Conservation (phyloP, 2,329 filamentous ascomycete genomes). For the Ceratocystis huliohia region DNA sequence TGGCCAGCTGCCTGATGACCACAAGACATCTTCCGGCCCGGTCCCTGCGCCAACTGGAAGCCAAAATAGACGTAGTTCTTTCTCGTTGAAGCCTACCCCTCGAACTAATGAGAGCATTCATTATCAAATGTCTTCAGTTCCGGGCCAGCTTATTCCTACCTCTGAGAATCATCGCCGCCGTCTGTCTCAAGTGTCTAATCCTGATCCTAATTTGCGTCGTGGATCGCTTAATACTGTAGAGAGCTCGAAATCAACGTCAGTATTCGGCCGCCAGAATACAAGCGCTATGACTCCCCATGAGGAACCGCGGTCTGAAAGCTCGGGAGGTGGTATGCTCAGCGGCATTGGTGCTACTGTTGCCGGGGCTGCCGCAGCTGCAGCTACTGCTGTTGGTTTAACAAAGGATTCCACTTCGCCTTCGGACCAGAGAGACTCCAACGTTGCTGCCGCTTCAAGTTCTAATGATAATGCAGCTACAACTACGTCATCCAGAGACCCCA, state of each 20-base stretch:
- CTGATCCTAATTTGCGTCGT: slow-evolving; percentile 3
- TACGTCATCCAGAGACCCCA: not conserved
- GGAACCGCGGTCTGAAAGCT: not conserved
- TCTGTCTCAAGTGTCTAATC: slow-evolving; percentile 11
- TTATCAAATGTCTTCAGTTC: slow-evolving; percentile 15
- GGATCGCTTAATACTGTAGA: slow-evolving; percentile 3
- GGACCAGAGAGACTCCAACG: not conserved
- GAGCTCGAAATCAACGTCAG: not conserved
- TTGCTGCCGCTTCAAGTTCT: not conserved
- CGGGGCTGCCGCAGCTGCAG: slow-evolving; percentile 20
- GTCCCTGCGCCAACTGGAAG: not conserved
- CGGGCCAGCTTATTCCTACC: slow-evolving; percentile 18
- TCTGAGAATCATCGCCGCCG: slow-evolving; percentile 12
- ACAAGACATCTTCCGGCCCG: not conserved
- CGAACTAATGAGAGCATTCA: slow-evolving; percentile 12
- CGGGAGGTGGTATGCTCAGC: slow-evolving; percentile 11
- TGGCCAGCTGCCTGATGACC: slow-evolving; percentile 15
- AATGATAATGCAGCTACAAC: not conserved
- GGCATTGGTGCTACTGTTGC: slow-evolving; percentile 19
- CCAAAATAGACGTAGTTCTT: slow-evolving; percentile 11
- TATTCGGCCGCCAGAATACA: not conserved
- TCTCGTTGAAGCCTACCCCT: slow-evolving; percentile 9
- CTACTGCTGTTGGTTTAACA: slow-evolving; percentile 16
- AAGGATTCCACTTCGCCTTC: not conserved
- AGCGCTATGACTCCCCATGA: not conserved